Percentiles rank a stretch among this genome's conserved stretches.
phyloP scores from a whole-genome alignment of 108 stramenopile species.

The Cyclotella distinguenda region DNA sequence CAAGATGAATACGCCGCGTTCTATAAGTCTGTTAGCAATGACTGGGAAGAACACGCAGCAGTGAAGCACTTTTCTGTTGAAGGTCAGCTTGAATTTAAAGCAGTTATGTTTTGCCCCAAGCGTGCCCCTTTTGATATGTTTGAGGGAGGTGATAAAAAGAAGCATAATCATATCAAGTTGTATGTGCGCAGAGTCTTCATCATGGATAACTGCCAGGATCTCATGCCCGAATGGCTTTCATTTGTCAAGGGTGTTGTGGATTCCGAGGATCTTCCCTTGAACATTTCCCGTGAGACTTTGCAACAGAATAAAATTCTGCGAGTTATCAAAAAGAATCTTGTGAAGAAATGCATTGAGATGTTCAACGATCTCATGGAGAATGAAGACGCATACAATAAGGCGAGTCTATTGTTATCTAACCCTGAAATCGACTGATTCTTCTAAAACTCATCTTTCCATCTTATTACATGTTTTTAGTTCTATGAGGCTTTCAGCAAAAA shows the following conservation, averaged over 20 bases:
- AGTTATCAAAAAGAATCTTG: slow-evolving; percentile 99
- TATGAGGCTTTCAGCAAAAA: slow-evolving; percentile 99
- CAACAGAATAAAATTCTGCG: slow-evolving; percentile 99
- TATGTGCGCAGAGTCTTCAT: slow-evolving; percentile 99
- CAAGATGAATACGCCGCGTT: slow-evolving; percentile 99
- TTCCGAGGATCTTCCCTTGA: slow-evolving; percentile 99
- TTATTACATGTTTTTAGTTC: slow-evolving; percentile 56
- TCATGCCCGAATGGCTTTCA: slow-evolving; percentile 99
- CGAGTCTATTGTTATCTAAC: background rate
- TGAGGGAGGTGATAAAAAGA: slow-evolving; percentile 99
- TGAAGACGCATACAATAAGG: slow-evolving; percentile 98
- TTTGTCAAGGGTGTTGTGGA: slow-evolving; percentile 99
- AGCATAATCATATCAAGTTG: slow-evolving; percentile 99
- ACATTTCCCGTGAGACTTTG: slow-evolving; percentile 99
- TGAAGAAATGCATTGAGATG: slow-evolving; percentile 99
- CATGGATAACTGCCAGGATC: slow-evolving; percentile 99
- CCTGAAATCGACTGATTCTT: no score
- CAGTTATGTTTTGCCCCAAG: slow-evolving; percentile 98
- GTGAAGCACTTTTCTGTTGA: slow-evolving; percentile 99
- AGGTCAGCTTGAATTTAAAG: slow-evolving; percentile 99
- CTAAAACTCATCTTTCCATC: no score
- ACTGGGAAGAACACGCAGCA: slow-evolving; percentile 99
- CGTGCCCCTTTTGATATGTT: slow-evolving; percentile 99
- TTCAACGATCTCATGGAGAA: slow-evolving; percentile 99
- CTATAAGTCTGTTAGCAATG: slow-evolving; percentile 99